Evolutionary conservation across 2,329 filamentous ascomycete species (phyloP).

Genomic region (Fusarium vanettenii): DNA sequence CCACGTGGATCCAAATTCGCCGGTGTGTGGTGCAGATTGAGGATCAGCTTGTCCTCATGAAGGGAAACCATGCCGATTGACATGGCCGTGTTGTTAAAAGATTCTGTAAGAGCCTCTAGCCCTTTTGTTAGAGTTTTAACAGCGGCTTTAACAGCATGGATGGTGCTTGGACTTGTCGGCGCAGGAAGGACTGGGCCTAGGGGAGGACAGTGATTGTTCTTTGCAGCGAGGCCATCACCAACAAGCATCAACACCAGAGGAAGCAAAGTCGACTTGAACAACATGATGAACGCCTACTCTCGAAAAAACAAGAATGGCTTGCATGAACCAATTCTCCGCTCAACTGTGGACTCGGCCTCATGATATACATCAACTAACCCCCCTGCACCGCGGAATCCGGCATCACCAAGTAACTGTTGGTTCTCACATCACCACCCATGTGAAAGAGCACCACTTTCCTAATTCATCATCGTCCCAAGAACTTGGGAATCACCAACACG

Average conservation of each 20-base stretch:
- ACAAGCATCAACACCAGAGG: background rate
- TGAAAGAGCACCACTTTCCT: background rate
- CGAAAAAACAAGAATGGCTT: background rate
- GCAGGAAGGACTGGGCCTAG: conserved; percentile 11
- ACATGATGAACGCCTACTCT: background rate
- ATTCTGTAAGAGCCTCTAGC: background rate
- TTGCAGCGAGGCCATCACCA: conserved; percentile 9
- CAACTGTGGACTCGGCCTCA: background rate
- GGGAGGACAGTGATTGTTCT: conserved; percentile 18
- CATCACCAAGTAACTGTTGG: background rate
- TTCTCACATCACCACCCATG: background rate
- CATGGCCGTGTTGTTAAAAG: conserved; percentile 2
- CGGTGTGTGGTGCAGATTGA: conserved; percentile 9
- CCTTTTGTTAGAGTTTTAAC: background rate
- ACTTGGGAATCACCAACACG: background rate
- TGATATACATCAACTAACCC: background rate
- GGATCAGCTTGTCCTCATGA: background rate
- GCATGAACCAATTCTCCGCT: background rate
- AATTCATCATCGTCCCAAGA: background rate
- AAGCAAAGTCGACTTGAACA: background rate
- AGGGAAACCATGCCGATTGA: conserved; percentile 5
- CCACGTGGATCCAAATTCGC: conserved; percentile 5
- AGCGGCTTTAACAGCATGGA: background rate
- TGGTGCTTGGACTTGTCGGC: background rate
- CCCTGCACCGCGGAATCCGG: background rate